Percentiles rank a stretch among this genome's conserved stretches.
Evolutionary conservation across 2,329 filamentous ascomycete genomes (phyloP).

Genomic region (Ophiostoma novo-ulmi): DNA sequence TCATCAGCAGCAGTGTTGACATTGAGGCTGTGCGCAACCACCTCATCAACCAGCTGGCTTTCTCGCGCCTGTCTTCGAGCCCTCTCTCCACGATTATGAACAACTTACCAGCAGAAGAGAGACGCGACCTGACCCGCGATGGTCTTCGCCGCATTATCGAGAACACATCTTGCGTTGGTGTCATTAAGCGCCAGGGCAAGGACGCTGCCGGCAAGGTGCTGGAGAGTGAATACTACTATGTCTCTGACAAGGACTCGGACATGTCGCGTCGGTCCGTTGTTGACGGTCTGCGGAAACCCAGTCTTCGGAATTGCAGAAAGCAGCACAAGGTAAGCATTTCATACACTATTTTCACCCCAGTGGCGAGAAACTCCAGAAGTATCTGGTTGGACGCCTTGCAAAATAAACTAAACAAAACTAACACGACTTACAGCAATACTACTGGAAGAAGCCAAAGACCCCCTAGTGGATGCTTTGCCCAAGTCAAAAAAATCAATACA

Average conservation of each 20-base stretch:
- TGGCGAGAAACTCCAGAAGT: conserved; percentile 10
- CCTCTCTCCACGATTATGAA: conserved; percentile 84
- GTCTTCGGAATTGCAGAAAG: conserved; percentile 82
- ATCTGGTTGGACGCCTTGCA: neutral
- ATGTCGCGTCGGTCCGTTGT: conserved; percentile 74
- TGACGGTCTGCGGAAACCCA: conserved; percentile 80
- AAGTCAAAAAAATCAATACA: neutral
- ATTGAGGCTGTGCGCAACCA: conserved; percentile 66
- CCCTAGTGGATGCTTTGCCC: conserved; percentile 14
- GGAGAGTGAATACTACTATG: conserved; percentile 96
- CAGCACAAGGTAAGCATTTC: conserved; percentile 78
- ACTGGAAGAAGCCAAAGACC: conserved; percentile 23
- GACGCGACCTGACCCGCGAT: conserved; percentile 53
- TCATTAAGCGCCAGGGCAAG: conserved; percentile 86
- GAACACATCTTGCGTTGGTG: conserved; percentile 71
- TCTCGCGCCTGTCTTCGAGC: conserved; percentile 84
- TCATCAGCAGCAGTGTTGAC: conserved; percentile 33
- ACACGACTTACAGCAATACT: conserved; percentile 21
- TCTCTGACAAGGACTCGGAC: conserved; percentile 80
- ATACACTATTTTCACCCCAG: neutral
- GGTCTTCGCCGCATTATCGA: conserved; percentile 69
- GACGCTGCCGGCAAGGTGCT: conserved; percentile 90
- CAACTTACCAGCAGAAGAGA: conserved; percentile 68
- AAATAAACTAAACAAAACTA: conserved; percentile 7
- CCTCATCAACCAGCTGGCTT: conserved; percentile 90